Base-by-base conservation (phyloP, 768 basidiomycete species). In the Naganishia vishniacii region DNA sequence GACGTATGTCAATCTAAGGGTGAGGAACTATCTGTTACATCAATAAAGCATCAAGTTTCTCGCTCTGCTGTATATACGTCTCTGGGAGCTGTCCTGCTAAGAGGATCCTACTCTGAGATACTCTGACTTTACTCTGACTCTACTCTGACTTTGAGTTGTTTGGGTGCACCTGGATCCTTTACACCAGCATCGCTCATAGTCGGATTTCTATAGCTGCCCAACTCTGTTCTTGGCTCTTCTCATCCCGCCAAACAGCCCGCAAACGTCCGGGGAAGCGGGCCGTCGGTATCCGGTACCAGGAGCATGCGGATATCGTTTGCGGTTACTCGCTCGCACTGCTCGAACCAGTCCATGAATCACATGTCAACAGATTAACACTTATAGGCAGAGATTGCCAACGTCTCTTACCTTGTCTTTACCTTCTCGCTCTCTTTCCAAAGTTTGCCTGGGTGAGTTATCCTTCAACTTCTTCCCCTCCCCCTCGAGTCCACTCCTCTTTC, bases 101-200 rank as follows among this genome's bases (percentile, higher is more conserved):
- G n/a, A n/a, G n/a, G n/a, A n/a, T n/a, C n/a, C n/a, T n/a, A n/a
- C n/a, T n/a, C n/a, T n/a, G n/a, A n/a, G n/a, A n/a, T n/a, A n/a
- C n/a, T n/a, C n/a, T n/a, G 13, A 44, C n/a, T 44, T 44, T 44
- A 8, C 42, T 11, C 42, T 9, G 42, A 44, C 11, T 44, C 11
- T 44, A 11, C 5, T 18, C 11, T 44, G 11, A 44, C n/a, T 44
- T 9, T n/a, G 42, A 44, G 42, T 40, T 16, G 8, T 40, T 40
- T 40, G 37, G 37, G 9, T 8, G 37, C 16, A 8, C 16, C 16
- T 6, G 1, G 31, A n/a, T 7, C 31, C 28, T 51, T n/a, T n/a
- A n/a, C n/a, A n/a, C 34, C 7, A 7, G 34, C 34, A 37, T 56
- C 53, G 53, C 53, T 37, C 34, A 56, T 56, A 56, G 34, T 56